Evolutionary conservation across 139 green algal genomes (phyloP), one percentile per base, ranked within the genome.

Genomic region (Chlamydomonas eustigma): DNA sequence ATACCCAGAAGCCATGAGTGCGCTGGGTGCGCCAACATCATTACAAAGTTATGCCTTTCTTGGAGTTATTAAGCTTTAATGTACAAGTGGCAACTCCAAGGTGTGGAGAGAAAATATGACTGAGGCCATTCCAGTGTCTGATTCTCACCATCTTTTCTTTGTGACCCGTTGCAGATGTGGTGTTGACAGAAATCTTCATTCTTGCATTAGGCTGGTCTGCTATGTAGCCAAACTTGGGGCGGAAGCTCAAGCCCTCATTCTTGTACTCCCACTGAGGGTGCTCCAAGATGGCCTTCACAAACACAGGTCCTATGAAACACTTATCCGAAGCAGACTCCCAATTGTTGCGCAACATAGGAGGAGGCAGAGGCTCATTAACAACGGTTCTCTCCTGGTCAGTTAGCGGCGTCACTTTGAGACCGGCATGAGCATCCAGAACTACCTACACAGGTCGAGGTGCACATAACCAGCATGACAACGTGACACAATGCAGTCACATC

Each of bases 221-320:
- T 3, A 78, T 44, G 51, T 44, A 82, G 38, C 77, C 77, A 33
- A 67, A 74, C 64, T 82, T 82, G 58, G 77, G 77, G 63, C 69
- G 37, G n/a, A 8, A 3, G 4, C 18, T 50, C 71, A 64, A 75
- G 71, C 77, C 71, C 63, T 82, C 77, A 39, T 82, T 69, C 25
- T 70, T 67, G 64, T 52, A 82, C 8, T 39, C 51, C 8, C 73
- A 81, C 37, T 52, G 68, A 8, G 4, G n/a, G 18, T 68, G 52
- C n/a, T 68, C 52, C 8, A 68, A 33, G 4, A 68, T 28, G 12
- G 34, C 52, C 12, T 4, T 4, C 6, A 5, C 12, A 68, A 68
- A 28, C n/a, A 4, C 52, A 35, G 52, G 24, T 63, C 74, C 74
- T 1, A 73, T 66, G 37, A 79, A 74, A 39, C 74, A 79, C 58